phyloP scores from a whole-genome alignment of 2,329 filamentous ascomycete species.

The Hymenoscyphus occultus region DNA sequence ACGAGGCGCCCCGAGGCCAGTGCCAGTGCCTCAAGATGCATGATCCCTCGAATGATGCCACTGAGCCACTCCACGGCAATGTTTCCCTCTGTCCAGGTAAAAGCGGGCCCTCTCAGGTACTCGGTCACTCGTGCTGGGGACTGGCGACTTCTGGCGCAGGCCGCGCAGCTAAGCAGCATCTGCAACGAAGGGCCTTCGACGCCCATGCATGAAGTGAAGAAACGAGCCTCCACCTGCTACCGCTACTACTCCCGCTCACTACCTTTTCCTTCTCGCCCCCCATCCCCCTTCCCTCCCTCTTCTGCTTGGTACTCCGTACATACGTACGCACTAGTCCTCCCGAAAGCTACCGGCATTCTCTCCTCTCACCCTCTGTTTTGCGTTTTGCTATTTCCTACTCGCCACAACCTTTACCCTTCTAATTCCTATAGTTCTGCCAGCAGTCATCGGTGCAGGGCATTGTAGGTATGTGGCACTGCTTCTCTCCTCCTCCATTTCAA shows the following conservation, averaged over 20 bases:
- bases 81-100: not conserved
- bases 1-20: not conserved
- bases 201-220: not conserved
- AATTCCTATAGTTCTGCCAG: slow-evolving; percentile 26
- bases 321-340: slow-evolving; percentile 13
- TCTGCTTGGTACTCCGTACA: slow-evolving; percentile 13
- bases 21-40: not conserved
- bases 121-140: no score
- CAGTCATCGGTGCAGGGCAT: slow-evolving; percentile 37
- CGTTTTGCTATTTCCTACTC: slow-evolving; percentile 17
- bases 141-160: not conserved
- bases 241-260: not conserved
- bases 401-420: slow-evolving; percentile 22
- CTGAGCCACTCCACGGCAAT: not conserved
- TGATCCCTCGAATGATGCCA: not conserved
- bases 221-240: slow-evolving; percentile 3
- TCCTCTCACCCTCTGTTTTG: slow-evolving; percentile 10
- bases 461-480: slow-evolving; percentile 30
- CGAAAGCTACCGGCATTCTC: slow-evolving; percentile 13
- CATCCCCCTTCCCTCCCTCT: slow-evolving; percentile 9
- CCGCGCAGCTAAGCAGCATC: not conserved
- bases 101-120: no score
- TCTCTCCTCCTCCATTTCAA: slow-evolving; percentile 16
- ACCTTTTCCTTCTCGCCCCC: slow-evolving; percentile 13
- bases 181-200: not conserved